Conservation (phyloP, 2,329 filamentous ascomycete genomes). For the Penicillium fuscoglaucum region DNA sequence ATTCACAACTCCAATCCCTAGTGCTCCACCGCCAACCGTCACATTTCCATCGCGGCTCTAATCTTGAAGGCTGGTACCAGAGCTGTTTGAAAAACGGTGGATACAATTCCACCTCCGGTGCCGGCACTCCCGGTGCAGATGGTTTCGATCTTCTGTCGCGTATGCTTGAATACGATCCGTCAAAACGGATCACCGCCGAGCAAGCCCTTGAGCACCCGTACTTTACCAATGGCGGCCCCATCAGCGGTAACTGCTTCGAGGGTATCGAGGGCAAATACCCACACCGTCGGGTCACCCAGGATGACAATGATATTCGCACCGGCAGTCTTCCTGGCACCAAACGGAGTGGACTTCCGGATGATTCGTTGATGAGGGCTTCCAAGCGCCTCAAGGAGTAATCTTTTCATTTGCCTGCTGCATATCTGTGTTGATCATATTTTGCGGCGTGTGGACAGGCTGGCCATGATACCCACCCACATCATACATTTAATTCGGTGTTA, state of each 20-base stretch:
- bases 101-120: conserved; percentile 51
- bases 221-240: conserved; percentile 69
- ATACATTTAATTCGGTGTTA: conserved; percentile 4
- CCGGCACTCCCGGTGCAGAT: conserved; percentile 66
- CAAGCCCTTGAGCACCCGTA: conserved; percentile 89
- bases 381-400: conserved; percentile 56
- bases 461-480: conserved; percentile 1
- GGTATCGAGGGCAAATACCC: conserved; percentile 87
- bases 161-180: conserved; percentile 89
- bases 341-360: conserved; percentile 80
- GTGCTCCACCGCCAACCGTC: conserved; percentile 46
- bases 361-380: conserved; percentile 62
- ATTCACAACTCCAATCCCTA: conserved; percentile 63
- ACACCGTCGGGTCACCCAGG: conserved; percentile 82
- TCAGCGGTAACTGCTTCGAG: conserved; percentile 85
- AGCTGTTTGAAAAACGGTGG: conserved; percentile 63
- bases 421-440: neutral
- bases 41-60: conserved; percentile 54
- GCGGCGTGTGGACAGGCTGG: conserved; percentile 3
- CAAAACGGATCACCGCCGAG: conserved; percentile 81
- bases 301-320: conserved; percentile 94
- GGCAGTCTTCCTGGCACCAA: conserved; percentile 89
- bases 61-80: conserved; percentile 79
- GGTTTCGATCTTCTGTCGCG: conserved; percentile 80
- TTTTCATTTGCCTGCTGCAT: neutral